Evolutionary conservation across 352 stramenopile species (phyloP).

Genomic region (Phytophthora vignae): DNA sequence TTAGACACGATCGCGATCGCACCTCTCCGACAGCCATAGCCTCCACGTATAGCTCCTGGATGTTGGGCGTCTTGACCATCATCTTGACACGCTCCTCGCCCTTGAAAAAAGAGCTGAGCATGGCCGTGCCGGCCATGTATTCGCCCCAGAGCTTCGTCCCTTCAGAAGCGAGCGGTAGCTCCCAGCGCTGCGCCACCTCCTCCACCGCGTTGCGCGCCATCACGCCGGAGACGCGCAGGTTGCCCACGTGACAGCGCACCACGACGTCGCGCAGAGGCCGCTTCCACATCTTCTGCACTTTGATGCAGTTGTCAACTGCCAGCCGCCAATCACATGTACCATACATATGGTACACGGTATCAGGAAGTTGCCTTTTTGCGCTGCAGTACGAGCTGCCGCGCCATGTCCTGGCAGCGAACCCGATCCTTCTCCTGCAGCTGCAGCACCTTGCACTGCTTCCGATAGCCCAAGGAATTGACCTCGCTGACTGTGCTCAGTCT

Average conservation of each 20-base stretch:
- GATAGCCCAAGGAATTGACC: constrained; percentile 27
- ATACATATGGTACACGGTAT: constrained; percentile 9
- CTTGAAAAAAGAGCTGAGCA: constrained; percentile 91
- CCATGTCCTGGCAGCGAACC: constrained; percentile 55
- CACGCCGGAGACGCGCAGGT: constrained; percentile 83
- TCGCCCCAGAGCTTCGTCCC: constrained; percentile 81
- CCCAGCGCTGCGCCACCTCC: constrained; percentile 67
- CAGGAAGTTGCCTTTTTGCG: constrained; percentile 58
- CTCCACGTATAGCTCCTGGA: constrained; percentile 84
- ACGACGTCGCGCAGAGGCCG: constrained; percentile 71
- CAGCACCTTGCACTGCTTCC: constrained; percentile 59
- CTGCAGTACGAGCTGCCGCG: constrained; percentile 51
- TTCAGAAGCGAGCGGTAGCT: constrained; percentile 46
- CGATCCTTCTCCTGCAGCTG: constrained; percentile 77
- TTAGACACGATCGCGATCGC: background rate
- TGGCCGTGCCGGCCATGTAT: constrained; percentile 87
- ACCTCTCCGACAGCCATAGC: constrained; percentile 83
- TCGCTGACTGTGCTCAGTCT: constrained; percentile 16
- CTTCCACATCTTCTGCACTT: constrained; percentile 48
- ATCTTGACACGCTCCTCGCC: constrained; percentile 87
- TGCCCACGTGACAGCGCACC: constrained; percentile 79
- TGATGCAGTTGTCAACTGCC: constrained; percentile 4
- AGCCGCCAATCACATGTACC: constrained; percentile 13
- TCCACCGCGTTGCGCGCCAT: constrained; percentile 65
- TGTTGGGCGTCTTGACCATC: constrained; percentile 66